Base-by-base conservation (phyloP, 2,329 filamentous ascomycete species). In the Calonectria ilicicola region DNA sequence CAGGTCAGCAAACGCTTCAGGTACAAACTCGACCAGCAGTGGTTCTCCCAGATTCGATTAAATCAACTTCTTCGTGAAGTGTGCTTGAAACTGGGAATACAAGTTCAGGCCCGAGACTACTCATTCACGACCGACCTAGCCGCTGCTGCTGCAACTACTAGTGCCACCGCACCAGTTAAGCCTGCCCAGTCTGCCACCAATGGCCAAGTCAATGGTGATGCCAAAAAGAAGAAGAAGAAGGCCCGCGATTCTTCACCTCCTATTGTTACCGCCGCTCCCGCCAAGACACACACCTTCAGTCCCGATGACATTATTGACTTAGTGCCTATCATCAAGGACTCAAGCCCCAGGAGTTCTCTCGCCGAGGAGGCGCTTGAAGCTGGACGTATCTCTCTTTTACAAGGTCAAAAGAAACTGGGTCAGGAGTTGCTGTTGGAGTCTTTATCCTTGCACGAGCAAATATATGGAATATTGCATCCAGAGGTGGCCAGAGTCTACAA, bases 401-500 rank as follows among this genome's bases (percentile, higher is more conserved):
- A 98, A 83, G 93, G 95, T 82, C 95, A 99, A 87, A 96, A 94
- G 86, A 97, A 98, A 85, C 91, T 99, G 56, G 97, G 97, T 47
- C 96, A 98, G 84, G 97, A 99, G 84, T 90, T 99, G 69, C 90
- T 99, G 35, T 87, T 98, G n/a, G 97, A 99, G 85, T 98, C 96
- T 44, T 87, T 99, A 73, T 98, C 97, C 56, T 88, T 99, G 51
- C 96, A 99, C 81, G 97, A 99, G 88, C 97, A 99, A 84, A 98
- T 99, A 78, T 99, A 99, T 81, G 97, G 97, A 73, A 97, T 98
- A 70, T 89, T 99, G 29, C 97, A 99, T 82, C 96, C 97, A 1
- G 97, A 99, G 85, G 96, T 98, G 72, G 97, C 96, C 58, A 93
- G 96, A 75, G 94, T 98, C 32, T 99, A 99, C 88, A 96, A 98